Conservation (phyloP, 2,329 filamentous ascomycete species). For the Ophiocordyceps robertsii region DNA sequence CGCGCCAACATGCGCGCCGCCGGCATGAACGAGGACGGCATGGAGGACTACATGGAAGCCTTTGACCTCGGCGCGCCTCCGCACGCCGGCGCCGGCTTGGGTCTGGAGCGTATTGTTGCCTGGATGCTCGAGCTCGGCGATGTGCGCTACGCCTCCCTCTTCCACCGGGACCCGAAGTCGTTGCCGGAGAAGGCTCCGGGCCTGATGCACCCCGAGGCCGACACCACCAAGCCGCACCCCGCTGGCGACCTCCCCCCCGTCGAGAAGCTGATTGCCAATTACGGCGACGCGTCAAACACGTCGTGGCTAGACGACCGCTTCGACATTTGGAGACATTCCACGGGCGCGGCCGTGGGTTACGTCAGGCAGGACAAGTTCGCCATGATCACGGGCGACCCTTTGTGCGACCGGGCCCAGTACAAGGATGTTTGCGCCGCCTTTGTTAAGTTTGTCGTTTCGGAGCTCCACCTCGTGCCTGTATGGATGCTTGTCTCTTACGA, state of each 20-base stretch:
- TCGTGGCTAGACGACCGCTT: constrained; percentile 88
- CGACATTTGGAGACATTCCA: constrained; percentile 74
- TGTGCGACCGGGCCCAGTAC: constrained; percentile 72
- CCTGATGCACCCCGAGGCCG: constrained; percentile 77
- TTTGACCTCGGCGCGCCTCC: constrained; percentile 84
- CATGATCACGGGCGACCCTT: constrained; percentile 76
- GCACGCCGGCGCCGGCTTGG: constrained; percentile 81
- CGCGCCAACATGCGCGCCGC: constrained; percentile 61
- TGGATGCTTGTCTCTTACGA: constrained; percentile 81
- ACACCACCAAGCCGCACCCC: constrained; percentile 43
- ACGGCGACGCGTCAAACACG: constrained; percentile 86
- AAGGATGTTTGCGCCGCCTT: constrained; percentile 60
- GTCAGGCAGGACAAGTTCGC: constrained; percentile 64
- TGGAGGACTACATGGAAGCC: constrained; percentile 81
- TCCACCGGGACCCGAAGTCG: constrained; percentile 79
- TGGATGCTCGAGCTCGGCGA: constrained; percentile 77
- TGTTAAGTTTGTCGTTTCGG: constrained; percentile 59
- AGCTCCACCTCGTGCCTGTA: constrained; percentile 59
- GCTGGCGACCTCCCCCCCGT: constrained; percentile 54
- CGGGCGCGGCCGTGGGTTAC: constrained; percentile 76
- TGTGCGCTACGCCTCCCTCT: constrained; percentile 76
- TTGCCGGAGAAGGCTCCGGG: constrained; percentile 53
- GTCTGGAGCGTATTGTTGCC: constrained; percentile 78
- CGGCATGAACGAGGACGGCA: constrained; percentile 65
- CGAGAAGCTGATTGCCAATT: constrained; percentile 86